Base-by-base conservation (phyloP, 176 grass and related monocot genomes). In the Avena insularis region DNA sequence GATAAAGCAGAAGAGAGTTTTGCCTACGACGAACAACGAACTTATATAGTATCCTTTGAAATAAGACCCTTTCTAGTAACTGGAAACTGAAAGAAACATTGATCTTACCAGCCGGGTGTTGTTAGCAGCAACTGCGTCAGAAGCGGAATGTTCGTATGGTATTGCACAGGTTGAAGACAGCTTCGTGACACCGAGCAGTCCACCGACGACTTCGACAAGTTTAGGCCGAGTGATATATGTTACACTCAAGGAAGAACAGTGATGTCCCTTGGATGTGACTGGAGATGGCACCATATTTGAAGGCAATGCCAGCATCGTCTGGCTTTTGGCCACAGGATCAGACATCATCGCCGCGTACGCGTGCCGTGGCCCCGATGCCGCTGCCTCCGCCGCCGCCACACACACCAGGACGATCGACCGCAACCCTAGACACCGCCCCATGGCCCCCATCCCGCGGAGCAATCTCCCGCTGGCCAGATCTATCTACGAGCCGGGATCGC, bases 131-230 rank as follows among this genome's bases (percentile, higher is more conserved):
- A 90, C 80, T 50, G n/a, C 61, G 54, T 92, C 86, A 85, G 64
- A 56, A 9, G 63, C 43, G 0, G 82, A 70, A 58, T 86, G 36
- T 61, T 79, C 45, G 47, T 87, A 66, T 49, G 79, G 43, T 56
- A 80, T 90, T 54, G 84, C 86, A 27, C 55, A 85, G 48, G 86
- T 80, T 57, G 93, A 84, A 0, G 88, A 82, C 17, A 87, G 84
- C 82, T 25, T 88, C 90, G 78, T 95, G 50, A 84, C 75, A 31
- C 89, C 83, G 5, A 95, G 64, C 89, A 79, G 86, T 79, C 89
- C 77, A 87, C 79, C 84, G 19, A 85, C 77, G 12, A 88, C 77
- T 62, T 91, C 91, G 21, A 81, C 89, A 75, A 89, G 71, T 81
- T 89, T 88, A 38, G 80, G 74, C 74, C 38, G 87, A 80, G 49